A percentile compares a stretch with the other conserved stretches of the same genome.
These are phyloP conservation scores for Kodamaea neixiangensis DNA, from an alignment of 805 yeast genomes.

Conservation along the genomic window DNA sequence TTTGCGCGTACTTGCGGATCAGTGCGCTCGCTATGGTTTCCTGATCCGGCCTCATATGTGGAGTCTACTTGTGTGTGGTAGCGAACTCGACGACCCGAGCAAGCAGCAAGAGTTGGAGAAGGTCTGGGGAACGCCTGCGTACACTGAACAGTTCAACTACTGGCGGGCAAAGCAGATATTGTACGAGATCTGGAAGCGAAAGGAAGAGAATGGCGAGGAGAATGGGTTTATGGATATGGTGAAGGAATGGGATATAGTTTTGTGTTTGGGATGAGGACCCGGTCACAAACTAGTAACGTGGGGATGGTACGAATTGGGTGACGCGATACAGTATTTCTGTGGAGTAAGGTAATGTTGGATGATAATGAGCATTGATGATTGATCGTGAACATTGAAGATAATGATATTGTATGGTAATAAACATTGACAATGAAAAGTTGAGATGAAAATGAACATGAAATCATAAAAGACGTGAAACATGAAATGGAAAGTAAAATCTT, in stretches of 20 bases:
- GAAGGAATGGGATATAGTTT: constrained; percentile 53
- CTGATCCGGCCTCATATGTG: constrained; percentile 47
- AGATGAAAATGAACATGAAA: not conserved
- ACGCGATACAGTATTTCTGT: too few relatives aligned
- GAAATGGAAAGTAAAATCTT: too few relatives aligned
- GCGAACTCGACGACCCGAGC: constrained; percentile 25
- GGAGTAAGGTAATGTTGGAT: not conserved
- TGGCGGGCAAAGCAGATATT: constrained; percentile 60
- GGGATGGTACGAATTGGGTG: too few relatives aligned
- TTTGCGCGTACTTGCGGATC: not conserved
- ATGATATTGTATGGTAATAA: not conserved
- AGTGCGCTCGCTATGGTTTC: not conserved
- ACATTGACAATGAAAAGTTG: not conserved
- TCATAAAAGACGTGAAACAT: too few relatives aligned
- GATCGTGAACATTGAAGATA: too few relatives aligned
- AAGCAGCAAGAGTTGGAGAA: constrained; percentile 27
- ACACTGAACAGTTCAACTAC: constrained; percentile 34
- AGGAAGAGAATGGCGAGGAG: constrained; percentile 33
- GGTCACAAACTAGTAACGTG: not conserved
- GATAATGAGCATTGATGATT: too few relatives aligned
- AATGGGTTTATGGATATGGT: constrained; percentile 55
- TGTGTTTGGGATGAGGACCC: constrained; percentile 36
- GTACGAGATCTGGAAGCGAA: constrained; percentile 51
- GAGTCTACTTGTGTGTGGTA: constrained; percentile 46
- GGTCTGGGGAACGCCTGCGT: constrained; percentile 31